These are phyloP conservation scores for Chrysanthemum makinoi DNA, from an alignment of 129 eudicot species.

Conservation along the genomic window DNA sequence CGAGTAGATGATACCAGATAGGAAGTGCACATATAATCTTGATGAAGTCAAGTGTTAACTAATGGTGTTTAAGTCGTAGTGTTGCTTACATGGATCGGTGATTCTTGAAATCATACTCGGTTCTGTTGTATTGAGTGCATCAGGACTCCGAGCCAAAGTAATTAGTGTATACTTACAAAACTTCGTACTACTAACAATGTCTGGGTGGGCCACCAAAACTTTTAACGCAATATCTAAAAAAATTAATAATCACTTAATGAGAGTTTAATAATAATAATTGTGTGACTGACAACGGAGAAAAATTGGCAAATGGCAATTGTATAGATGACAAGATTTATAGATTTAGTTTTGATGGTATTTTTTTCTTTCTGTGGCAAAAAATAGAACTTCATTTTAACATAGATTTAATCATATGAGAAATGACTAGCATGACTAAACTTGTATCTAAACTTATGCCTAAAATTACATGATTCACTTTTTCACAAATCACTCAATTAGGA, in stretches of 20 bases:
- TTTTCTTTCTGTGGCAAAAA: no score
- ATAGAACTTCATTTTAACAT: no score
- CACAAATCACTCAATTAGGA: no score
- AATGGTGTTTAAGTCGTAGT: background rate
- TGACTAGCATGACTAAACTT: no score
- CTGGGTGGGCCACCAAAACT: background rate
- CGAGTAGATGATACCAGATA: background rate
- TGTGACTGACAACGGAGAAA: background rate
- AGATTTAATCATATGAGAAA: no score
- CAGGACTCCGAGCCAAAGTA: constrained; percentile 30
- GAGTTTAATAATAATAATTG: background rate
- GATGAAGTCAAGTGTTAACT: background rate
- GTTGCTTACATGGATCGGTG: background rate
- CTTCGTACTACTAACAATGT: background rate
- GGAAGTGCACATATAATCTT: no score
- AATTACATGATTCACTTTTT: no score
- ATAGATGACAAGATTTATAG: no score
- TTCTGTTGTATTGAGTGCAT: constrained; percentile 8
- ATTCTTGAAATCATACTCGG: constrained; percentile 1
- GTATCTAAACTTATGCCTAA: no score
- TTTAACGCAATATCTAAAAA: constrained; percentile 26
- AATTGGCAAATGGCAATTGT: background rate
- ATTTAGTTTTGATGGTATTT: no score
- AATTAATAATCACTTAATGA: no score
- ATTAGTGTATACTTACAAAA: background rate